Evolutionary conservation across 768 basidiomycete genomes (phyloP), one percentile per base, ranked within the genome.

Genomic region (Panaeolus papilionaceus): DNA sequence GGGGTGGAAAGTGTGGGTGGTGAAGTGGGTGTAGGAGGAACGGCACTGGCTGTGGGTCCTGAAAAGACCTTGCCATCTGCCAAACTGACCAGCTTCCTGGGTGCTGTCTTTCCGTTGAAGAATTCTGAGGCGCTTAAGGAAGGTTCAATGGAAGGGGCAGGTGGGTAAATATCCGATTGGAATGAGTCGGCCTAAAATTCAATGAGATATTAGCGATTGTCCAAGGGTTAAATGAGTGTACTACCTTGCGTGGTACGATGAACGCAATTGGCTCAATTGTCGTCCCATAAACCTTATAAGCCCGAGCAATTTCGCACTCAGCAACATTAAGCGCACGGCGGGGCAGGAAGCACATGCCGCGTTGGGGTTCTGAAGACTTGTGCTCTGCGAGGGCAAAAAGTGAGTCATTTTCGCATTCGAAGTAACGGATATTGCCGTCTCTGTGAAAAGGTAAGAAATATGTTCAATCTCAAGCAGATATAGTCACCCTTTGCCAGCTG

Each of bases 391-490:
- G 84, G 18, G 87, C 78, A 80, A 88, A 85, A 20, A 99, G 84
- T 61, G 89, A 84, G 79, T 98, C 96, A 38, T 86, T 87, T 73
- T 98, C 96, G 79, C 92, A 96, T 77, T 99, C 98, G 78, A 91
- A 99, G 85, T 94, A 97, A n/a, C 97, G 91, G 69, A 99, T 91
- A 77, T 99, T 99, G 37, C 97, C 97, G 74, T 99, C 97, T 45
- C 95, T 94, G 75, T 7, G 39, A 63, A 61, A 18, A 39, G 37
- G 40, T 69, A 18, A 62, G 58, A 16, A 62, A 49, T 44, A 49
- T 75, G 62, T 33, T 61, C 33, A 23, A 33, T 40, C n/a, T 61
- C 64, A 54, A 28, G 40, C 38, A 18, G 3, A 44, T 18, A 1
- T 28, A 61, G 62, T 38, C 69, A 93, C 92, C 94, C 95, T 80